Percentiles rank a stretch among this genome's conserved stretches.
Conservation (phyloP, 805 yeast genomes). For the Starmera caribaea region DNA sequence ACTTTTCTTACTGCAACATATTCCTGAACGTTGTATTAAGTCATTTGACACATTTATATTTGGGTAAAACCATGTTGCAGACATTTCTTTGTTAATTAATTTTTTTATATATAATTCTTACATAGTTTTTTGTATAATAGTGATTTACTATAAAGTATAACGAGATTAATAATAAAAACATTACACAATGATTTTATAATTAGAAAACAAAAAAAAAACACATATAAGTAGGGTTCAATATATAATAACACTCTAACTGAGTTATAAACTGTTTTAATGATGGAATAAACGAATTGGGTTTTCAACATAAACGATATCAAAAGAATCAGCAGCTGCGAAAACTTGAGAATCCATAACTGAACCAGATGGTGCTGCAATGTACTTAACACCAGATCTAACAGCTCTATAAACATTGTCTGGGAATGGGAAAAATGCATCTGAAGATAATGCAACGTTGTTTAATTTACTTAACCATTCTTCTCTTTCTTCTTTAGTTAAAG, state of each 20-base stretch:
- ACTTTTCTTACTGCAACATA: slow-evolving; percentile 81
- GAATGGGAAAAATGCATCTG: slow-evolving; percentile 99
- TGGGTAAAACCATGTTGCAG: slow-evolving; percentile 99
- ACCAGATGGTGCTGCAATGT: slow-evolving; percentile 94
- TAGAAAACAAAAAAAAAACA: neutral
- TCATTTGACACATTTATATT: slow-evolving; percentile 86
- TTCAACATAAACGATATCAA: slow-evolving; percentile 86
- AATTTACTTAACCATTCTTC: slow-evolving; percentile 77
- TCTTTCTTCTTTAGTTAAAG: slow-evolving; percentile 76
- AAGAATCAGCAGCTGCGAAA: slow-evolving; percentile 88
- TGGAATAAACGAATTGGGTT: slow-evolving; percentile 98
- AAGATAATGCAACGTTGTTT: slow-evolving; percentile 80
- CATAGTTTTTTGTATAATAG: neutral
- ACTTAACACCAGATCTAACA: slow-evolving; percentile 92
- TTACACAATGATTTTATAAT: neutral
- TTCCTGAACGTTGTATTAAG: slow-evolving; percentile 99
- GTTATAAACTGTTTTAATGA: slow-evolving; percentile 38
- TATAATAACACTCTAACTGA: neutral
- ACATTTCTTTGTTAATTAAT: slow-evolving; percentile 38
- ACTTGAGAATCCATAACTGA: slow-evolving; percentile 97
- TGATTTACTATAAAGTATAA: neutral
- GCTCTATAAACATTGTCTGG: slow-evolving; percentile 98
- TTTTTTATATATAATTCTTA: neutral
- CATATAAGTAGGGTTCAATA: neutral
- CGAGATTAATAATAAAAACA: no score